phyloP scores from a whole-genome alignment of 345 rosid species.

The Cardamine chenopodiifolia region DNA sequence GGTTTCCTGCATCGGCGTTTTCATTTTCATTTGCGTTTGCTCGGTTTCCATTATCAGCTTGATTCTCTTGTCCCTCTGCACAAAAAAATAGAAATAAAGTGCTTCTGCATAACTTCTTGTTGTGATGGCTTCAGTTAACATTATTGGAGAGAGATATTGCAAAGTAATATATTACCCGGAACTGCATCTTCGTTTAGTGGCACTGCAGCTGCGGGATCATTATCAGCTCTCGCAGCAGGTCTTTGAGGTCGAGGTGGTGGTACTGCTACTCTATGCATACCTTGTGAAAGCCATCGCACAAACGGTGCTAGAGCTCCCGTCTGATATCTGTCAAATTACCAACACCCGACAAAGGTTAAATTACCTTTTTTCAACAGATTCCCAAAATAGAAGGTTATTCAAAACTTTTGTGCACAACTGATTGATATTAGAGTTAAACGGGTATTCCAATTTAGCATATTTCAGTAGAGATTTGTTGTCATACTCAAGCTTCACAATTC shows the following conservation, averaged over 20 bases:
- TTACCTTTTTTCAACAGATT: not conserved
- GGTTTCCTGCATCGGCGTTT: conserved; percentile 49
- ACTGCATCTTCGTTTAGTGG: conserved; percentile 61
- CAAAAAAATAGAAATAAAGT: not conserved
- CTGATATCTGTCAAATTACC: conserved; percentile 65
- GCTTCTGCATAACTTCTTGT: conserved; percentile 8
- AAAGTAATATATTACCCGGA: conserved; percentile 55
- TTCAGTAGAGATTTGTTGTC: not conserved
- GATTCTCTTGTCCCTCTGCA: conserved; percentile 70
- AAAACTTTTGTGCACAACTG: not conserved
- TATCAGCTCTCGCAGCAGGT: conserved; percentile 74
- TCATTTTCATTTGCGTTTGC: conserved; percentile 62
- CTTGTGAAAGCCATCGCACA: conserved; percentile 88
- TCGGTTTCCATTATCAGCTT: conserved; percentile 58
- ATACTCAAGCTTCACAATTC: not conserved
- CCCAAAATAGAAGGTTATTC: not conserved
- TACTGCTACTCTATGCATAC: conserved; percentile 97
- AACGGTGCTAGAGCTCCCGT: conserved; percentile 96
- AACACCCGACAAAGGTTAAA: conserved; percentile 8
- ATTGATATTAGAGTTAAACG: not conserved
- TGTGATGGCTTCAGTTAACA: conserved; percentile 20
- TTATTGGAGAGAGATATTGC: not conserved
- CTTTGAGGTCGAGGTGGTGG: conserved; percentile 84
- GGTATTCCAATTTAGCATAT: not conserved
- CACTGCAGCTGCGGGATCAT: conserved; percentile 65